phyloP scores from a whole-genome alignment of 176 grass and related monocot genomes.

The Carex kokanica region DNA sequence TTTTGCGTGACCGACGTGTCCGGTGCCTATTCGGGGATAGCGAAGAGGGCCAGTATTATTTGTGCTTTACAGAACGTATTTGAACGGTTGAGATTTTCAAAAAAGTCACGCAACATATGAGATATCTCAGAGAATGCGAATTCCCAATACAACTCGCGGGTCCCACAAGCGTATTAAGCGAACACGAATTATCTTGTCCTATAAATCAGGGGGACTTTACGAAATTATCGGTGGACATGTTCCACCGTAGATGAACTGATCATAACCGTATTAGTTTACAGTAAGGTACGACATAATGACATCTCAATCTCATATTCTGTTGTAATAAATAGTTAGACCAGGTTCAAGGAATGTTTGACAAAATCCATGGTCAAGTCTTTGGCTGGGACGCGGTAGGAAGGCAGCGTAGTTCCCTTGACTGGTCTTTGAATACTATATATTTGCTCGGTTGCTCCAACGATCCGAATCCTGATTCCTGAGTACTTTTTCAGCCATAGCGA shows the following conservation, averaged over 20 bases:
- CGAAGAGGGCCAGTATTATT: too few species aligned
- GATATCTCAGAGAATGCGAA: too few species aligned
- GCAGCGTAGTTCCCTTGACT: not conserved
- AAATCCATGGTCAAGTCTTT: not conserved
- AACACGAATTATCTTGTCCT: not conserved
- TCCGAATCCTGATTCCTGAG: too few species aligned
- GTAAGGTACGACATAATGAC: not conserved
- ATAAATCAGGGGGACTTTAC: not conserved
- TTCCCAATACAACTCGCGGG: not conserved
- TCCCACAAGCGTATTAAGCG: not conserved
- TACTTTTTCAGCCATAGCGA: too few species aligned
- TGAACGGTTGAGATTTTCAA: too few species aligned
- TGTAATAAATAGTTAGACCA: not conserved
- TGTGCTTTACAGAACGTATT: too few species aligned
- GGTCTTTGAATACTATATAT: too few species aligned
- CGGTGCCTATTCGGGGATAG: too few species aligned
- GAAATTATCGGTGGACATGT: not conserved
- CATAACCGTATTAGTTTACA: not conserved
- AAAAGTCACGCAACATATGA: too few species aligned
- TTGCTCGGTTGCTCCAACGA: too few species aligned
- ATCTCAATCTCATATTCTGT: not conserved
- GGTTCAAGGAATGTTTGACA: constrained; percentile 6
- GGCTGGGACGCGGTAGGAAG: constrained; percentile 16
- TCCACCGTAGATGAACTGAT: not conserved
- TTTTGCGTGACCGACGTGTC: too few species aligned